Evolutionary conservation across 495 filamentous ascomycete genomes (phyloP).

Genomic region (Ascodesmis nigricans): DNA sequence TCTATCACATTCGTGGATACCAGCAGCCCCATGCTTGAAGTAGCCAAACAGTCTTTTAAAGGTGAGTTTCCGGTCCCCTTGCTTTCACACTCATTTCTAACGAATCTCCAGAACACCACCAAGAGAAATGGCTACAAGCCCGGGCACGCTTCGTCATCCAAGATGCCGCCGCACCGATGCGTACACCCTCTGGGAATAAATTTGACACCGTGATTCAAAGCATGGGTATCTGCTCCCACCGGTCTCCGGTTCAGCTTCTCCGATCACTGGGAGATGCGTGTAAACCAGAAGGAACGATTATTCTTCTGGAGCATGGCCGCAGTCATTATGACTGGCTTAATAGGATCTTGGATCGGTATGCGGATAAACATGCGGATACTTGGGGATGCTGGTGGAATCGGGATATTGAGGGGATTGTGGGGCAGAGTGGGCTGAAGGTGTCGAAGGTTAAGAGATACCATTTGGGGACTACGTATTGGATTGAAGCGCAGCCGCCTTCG

Average conservation of each 20-base stretch:
- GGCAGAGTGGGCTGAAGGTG: conserved; percentile 63
- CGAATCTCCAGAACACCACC: conserved; percentile 1
- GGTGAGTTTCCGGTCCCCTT: too few relatives aligned
- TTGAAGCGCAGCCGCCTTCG: conserved; percentile 32
- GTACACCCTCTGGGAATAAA: conserved; percentile 18
- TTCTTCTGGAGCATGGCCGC: conserved; percentile 81
- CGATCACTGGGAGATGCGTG: conserved; percentile 32
- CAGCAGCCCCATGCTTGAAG: conserved; percentile 40
- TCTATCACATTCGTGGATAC: conserved; percentile 42
- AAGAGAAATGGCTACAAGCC: too few relatives aligned
- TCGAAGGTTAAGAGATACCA: conserved; percentile 42
- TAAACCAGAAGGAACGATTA: conserved; percentile 42
- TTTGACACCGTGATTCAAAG: conserved; percentile 85
- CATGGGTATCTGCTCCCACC: conserved; percentile 78
- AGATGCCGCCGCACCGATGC: conserved; percentile 21
- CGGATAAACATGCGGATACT: conserved; percentile 51
- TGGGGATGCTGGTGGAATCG: conserved; percentile 89
- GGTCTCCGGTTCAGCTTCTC: conserved; percentile 47
- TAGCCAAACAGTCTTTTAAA: conserved; percentile 37
- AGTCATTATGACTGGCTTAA: conserved; percentile 62
- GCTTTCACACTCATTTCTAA: conserved; percentile 1
- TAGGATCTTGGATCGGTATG: conserved; percentile 49
- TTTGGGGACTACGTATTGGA: conserved; percentile 54
- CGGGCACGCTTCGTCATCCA: conserved; percentile 26
- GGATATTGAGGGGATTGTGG: conserved; percentile 61